Conservation (phyloP, 441 rosid genomes). For the Arabidopsis hybrid region DNA sequence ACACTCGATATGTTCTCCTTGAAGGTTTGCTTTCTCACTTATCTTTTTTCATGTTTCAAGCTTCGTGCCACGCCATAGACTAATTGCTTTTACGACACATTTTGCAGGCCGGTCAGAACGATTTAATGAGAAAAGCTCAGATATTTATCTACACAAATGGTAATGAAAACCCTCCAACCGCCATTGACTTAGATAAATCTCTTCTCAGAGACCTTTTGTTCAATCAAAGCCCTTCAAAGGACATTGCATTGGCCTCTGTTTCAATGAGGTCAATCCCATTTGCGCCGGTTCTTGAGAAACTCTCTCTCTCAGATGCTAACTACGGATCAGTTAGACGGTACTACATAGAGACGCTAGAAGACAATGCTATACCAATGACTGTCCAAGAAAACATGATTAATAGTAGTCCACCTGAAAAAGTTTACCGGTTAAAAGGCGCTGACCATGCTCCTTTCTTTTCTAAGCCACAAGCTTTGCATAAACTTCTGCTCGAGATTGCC, state of each 20-base stretch:
- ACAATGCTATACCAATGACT: constrained; percentile 70
- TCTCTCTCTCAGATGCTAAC: constrained; percentile 66
- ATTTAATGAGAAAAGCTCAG: constrained; percentile 74
- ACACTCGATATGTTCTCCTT: constrained; percentile 75
- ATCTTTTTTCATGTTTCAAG: not conserved
- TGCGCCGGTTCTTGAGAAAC: constrained; percentile 91
- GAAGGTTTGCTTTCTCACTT: constrained; percentile 56
- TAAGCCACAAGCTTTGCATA: constrained; percentile 94
- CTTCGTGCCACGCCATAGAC: not conserved
- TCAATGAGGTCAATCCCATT: constrained; percentile 94
- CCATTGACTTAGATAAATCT: constrained; percentile 82
- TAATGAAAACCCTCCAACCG: constrained; percentile 78
- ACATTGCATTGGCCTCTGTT: constrained; percentile 88
- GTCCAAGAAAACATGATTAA: constrained; percentile 80
- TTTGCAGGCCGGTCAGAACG: constrained; percentile 69
- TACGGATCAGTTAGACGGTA: constrained; percentile 86
- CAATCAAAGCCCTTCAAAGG: constrained; percentile 89
- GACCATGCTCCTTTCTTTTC: constrained; percentile 99
- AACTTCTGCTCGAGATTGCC: constrained; percentile 75
- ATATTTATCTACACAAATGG: constrained; percentile 83
- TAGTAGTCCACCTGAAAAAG: constrained; percentile 75
- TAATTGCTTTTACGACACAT: not conserved
- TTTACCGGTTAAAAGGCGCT: constrained; percentile 77
- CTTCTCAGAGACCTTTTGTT: constrained; percentile 72
- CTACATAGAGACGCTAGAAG: constrained; percentile 78